Base-by-base conservation (phyloP, 2,329 filamentous ascomycete species). In the Penicillium brevicompactum region DNA sequence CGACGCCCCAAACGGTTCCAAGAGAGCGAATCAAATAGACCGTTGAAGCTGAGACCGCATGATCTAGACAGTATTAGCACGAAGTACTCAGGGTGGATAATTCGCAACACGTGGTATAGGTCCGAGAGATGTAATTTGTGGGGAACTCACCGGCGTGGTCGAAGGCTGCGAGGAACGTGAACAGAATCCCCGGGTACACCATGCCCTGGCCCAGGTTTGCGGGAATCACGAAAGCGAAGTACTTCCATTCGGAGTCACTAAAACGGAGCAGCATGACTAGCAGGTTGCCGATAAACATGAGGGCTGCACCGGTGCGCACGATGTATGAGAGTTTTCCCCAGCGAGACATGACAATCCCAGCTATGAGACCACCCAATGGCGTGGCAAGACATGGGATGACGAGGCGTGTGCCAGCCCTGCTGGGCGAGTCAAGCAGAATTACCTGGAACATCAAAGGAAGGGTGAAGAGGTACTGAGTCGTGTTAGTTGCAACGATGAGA, bases 1-100 rank as follows among this genome's bases (percentile, higher is more conserved):
- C 84, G 1, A 88, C 85, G 9, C 85, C 85, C 80, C 84, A 87
- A 14, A 88, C 84, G 0, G 80, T 83, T 2, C 85, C 85, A 3
- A 88, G 72, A 0, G 84, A 87, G 24, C 85, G 81, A 42, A 88
- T 80, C 18, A 88, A 77, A 66, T 88, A 88, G 6, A 86, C 82
- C 0, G 82, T 86, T 1, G 84, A 87, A 2, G 84, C 80, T 0
- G 81, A 83, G 1, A 87, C 84, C 10, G 84, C 84, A 62, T 87
- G 84, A 49, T 87, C 85, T 86, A 37, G 11, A 46, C 24, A 32
- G 31, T 11, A 7, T 45, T 38, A 37, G 27, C 46, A 46, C 9
- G 9, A 38, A 16, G 3, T 3, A 4, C 18, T 24, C 14, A 9
- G 27, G 8, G 24, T 27, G 24, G 24, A 27, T 8, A 5, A 27